Evolutionary conservation across 306 rosid species (phyloP), one percentile per base, ranked within the genome.

Genomic region (Cucumis sativus): DNA sequence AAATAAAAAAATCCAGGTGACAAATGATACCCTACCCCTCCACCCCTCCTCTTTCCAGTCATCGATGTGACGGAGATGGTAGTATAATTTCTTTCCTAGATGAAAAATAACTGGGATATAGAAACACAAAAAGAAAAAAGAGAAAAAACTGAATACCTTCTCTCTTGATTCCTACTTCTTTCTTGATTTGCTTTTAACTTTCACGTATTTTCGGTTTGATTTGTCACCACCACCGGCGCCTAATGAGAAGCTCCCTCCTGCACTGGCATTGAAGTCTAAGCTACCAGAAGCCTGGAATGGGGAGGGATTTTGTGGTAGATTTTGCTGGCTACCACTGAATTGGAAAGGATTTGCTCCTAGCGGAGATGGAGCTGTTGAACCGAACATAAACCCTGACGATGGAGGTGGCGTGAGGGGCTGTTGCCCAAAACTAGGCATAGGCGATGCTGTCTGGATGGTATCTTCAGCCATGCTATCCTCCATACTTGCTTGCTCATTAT

Each of bases 391-490:
- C 70, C 83, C 81, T n/a, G 95, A 60, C 56, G 86, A 86, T 59
- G 80, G 85, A 47, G 88, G 83, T 14, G 82, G 80, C 18, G 85
- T 70, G 25, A 81, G 20, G 5, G 85, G 81, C 51, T 81, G 91
- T 79, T 89, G 97, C 40, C 84, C 84, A 47, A 92, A 89, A 61
- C 59, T 77, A 49, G 96, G 83, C 51, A 72, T 66, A 7, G 85
- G 28, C 5, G 82, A 33, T 4, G 68, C 49, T 61, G 84, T 80
- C 80, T 88, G 92, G 68, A 88, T 68, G 17, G 85, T 88, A 82
- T 92, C 99, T 82, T 95, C 99, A 1, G 97, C 96, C 97, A 95
- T 92, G 84, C 93, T 89, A 82, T 95, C 97, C 82, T 87, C 97
- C 96, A 90, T 89, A 69, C 75, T 86, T 89, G 79, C 86, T 83